A percentile compares a stretch with the other conserved stretches of the same genome.
phyloP scores from a whole-genome alignment of 1,284 basidiomycete species.

The Apiotrichum montevideense region DNA sequence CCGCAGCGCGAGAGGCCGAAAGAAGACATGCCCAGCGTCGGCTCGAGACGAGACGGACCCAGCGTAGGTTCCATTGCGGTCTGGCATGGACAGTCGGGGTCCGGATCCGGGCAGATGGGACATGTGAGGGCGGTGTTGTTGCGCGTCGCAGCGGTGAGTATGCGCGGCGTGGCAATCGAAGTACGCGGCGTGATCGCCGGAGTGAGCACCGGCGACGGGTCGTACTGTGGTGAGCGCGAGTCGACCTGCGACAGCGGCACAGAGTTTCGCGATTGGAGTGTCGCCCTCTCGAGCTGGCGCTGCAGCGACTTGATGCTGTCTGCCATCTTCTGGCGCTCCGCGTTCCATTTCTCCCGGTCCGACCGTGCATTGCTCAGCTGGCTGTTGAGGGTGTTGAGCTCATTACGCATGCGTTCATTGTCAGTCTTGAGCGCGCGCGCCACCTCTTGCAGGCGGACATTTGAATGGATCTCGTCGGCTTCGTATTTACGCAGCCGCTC shows the following conservation, averaged over 20 bases:
- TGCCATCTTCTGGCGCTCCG: conserved; percentile 8
- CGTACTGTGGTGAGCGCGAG: conserved; percentile 1
- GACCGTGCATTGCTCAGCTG: conserved; percentile 61
- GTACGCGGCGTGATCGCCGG: conserved; percentile 12
- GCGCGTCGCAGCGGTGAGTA: neutral
- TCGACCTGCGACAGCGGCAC: neutral
- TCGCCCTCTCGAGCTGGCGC: conserved; percentile 6
- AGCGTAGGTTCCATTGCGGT: conserved; percentile 5
- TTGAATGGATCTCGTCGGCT: conserved; percentile 82
- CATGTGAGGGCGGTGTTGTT: conserved; percentile 21
- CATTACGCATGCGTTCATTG: conserved; percentile 52
- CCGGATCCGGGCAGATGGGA: conserved; percentile 44
- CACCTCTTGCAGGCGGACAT: conserved; percentile 74
- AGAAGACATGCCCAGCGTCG: neutral
- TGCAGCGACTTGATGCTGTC: conserved; percentile 5
- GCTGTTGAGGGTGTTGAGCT: conserved; percentile 55
- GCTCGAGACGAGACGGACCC: neutral
- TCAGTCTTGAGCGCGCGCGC: conserved; percentile 83
- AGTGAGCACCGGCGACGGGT: conserved; percentile 6
- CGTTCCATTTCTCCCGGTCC: conserved; percentile 40
- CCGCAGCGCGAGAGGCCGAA: conserved; percentile 22
- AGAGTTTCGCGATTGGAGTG: neutral
- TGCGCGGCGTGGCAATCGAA: conserved; percentile 6
- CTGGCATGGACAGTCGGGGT: conserved; percentile 45
- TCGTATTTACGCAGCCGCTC: conserved; percentile 79